phyloP scores from a whole-genome alignment of 495 filamentous ascomycete genomes.

The Tuber calosporum region DNA sequence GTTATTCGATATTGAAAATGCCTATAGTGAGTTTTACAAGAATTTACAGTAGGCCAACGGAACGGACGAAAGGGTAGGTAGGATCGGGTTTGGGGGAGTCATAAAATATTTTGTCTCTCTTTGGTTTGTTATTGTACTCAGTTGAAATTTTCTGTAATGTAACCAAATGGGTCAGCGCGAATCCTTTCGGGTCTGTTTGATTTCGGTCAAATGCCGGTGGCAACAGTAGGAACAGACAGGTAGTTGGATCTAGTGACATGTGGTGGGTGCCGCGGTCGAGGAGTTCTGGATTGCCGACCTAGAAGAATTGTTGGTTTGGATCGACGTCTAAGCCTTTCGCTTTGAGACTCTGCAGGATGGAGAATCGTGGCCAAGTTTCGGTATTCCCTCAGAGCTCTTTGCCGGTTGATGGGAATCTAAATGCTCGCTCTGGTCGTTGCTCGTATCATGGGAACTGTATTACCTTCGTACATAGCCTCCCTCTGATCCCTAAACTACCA shows the following conservation, averaged over 20 bases:
- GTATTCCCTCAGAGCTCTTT: background rate
- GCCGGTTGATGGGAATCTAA: background rate
- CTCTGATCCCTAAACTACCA: background rate
- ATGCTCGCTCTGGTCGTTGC: background rate
- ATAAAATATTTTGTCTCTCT: background rate
- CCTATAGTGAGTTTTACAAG: conserved; percentile 41
- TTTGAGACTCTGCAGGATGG: background rate
- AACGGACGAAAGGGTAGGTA: background rate
- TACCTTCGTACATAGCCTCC: background rate
- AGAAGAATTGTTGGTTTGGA: background rate
- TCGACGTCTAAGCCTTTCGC: background rate
- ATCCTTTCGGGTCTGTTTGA: background rate
- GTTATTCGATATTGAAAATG: conserved; percentile 42
- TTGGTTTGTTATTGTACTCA: background rate
- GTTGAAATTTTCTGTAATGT: background rate
- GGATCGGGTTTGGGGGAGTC: background rate
- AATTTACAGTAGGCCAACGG: conserved; percentile 22
- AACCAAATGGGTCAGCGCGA: background rate
- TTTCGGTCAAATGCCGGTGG: background rate
- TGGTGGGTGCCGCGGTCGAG: background rate
- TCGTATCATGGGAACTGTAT: background rate
- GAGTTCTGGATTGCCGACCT: background rate
- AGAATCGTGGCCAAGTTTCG: background rate
- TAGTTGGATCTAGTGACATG: background rate
- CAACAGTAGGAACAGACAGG: background rate